Conservation (phyloP, 2,329 filamentous ascomycete species). For the Xylariaceae sp. region DNA sequence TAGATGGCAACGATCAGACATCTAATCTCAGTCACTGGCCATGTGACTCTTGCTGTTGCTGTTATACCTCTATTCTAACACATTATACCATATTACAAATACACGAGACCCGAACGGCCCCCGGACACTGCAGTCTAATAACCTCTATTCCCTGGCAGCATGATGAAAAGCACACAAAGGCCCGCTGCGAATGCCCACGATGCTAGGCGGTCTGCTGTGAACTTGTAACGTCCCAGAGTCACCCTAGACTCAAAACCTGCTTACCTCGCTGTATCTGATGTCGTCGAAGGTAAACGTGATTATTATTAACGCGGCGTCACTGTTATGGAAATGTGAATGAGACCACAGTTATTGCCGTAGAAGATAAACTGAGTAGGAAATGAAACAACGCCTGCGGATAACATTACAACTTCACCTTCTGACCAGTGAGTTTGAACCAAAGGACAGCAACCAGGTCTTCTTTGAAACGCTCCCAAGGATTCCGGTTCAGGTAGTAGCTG, state of each 20-base stretch:
- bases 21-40: not conserved
- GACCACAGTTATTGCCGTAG: not conserved
- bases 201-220: not conserved
- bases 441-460: conserved; percentile 57
- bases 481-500: conserved; percentile 84
- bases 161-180: not conserved
- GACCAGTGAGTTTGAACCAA: conserved; percentile 60
- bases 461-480: conserved; percentile 71
- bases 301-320: not conserved
- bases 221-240: not conserved
- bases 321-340: not conserved
- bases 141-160: not conserved
- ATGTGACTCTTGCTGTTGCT: not conserved
- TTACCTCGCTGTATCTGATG: not conserved
- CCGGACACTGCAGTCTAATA: not conserved
- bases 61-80: not conserved
- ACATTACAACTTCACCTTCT: conserved; percentile 51
- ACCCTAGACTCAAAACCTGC: not conserved
- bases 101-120: conserved; percentile 13
- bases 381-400: not conserved
- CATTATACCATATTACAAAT: conserved; percentile 21
- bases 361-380: not conserved
- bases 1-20: not conserved
- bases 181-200: not conserved
- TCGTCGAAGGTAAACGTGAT: not conserved